Evolutionary conservation across 2,329 filamentous ascomycete species (phyloP).

Genomic region (Dothiorella sarmentorum): DNA sequence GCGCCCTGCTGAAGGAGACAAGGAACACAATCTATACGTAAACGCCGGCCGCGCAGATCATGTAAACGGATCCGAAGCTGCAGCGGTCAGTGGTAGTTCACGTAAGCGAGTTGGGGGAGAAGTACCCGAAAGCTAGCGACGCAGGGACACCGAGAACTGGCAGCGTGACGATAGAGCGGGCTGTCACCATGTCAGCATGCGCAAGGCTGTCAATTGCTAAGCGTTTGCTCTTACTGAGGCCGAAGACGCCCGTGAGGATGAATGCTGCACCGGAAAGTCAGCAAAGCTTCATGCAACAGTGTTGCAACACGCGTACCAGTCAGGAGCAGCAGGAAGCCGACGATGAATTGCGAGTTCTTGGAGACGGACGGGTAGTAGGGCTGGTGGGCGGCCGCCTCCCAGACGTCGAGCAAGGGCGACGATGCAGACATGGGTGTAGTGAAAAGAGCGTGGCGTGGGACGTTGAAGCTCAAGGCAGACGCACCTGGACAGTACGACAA

Average conservation of each 20-base stretch:
- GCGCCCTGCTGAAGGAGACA: constrained; percentile 25
- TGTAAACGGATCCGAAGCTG: constrained; percentile 92
- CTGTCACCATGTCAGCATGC: constrained; percentile 45
- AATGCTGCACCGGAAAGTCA: constrained; percentile 49
- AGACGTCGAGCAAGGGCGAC: constrained; percentile 70
- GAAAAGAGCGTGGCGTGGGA: background rate
- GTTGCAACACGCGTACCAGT: constrained; percentile 48
- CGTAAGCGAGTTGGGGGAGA: constrained; percentile 21
- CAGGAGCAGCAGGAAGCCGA: constrained; percentile 73
- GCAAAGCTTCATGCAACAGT: constrained; percentile 20
- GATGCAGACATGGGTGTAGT: constrained; percentile 15
- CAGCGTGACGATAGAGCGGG: constrained; percentile 76
- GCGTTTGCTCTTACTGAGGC: constrained; percentile 63
- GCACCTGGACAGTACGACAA: background rate
- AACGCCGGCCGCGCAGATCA: constrained; percentile 98
- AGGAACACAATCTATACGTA: constrained; percentile 68
- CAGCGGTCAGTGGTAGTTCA: constrained; percentile 18
- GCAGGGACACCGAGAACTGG: constrained; percentile 78
- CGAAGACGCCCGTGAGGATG: constrained; percentile 72
- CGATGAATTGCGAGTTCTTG: constrained; percentile 79
- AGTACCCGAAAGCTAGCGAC: constrained; percentile 79
- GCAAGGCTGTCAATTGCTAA: background rate
- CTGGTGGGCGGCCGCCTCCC: constrained; percentile 86
- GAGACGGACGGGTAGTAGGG: constrained; percentile 76
- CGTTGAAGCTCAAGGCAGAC: background rate